Base-by-base conservation (phyloP, 148 eudicot species). In the Polygonum aviculare region DNA sequence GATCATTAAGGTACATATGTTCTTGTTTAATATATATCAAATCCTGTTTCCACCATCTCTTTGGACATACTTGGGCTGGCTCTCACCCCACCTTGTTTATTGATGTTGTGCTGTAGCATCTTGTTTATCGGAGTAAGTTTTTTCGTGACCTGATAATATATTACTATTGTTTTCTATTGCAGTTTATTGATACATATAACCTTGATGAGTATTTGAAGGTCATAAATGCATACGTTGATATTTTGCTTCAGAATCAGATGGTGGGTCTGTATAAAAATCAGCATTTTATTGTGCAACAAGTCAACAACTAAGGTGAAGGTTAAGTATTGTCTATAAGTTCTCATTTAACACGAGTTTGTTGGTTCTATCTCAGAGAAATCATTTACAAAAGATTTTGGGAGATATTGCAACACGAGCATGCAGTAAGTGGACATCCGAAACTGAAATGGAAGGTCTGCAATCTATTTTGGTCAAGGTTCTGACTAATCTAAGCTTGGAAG, bases 221-320 rank as follows among this genome's bases (percentile, higher is more conserved):
- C 50, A 77, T 88, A 62, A 91, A 89, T 83, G 91, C 88, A 80
- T 89, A 83, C 79, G 63, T 88, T 76, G 97, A 91, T 77, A 84
- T 88, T 52, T 48, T 88, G 78, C 87, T 91, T 76, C 90, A 88
- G 78, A 87, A 87, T 82, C 85, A 89, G 70, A 86, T 89, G 91
- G 97, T 89, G 85, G 83, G 87, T 83, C 47, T 79, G 60, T 22
- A 60, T 81, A 11, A 39, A 39, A 39, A 39, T 39, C 41, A 2
- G 3, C 41, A 39, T 39, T 14, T 65, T 3, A 4, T 65, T 33
- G 15, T 52, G 7, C 21, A 59, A 19, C 33, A 59, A 12, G 2
- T 26, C 21, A 59, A 19, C 33, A 59, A 12, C 9, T 26, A 22
- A 9, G 15, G 9, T 60, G 12, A 59, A 60, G 3, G 36, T 57